Percentiles rank a stretch among this genome's conserved stretches.
Evolutionary conservation across 169 alveolate genomes (phyloP).

Genomic region (Plasmodium relictum): DNA sequence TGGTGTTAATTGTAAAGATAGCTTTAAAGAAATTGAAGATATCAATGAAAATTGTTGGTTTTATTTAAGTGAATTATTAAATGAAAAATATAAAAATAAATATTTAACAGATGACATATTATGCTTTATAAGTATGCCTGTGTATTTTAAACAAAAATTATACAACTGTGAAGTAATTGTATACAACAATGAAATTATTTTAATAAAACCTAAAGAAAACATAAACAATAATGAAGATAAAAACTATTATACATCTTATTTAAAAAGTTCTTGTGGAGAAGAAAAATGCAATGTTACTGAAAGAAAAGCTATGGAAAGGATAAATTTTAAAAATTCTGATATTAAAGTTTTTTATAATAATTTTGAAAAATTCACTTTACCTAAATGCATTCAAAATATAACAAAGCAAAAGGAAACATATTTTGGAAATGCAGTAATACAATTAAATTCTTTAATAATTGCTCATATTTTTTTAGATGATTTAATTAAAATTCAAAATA

Average conservation of each 20-base stretch:
- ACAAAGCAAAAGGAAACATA: conserved; percentile 73
- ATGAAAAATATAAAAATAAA: conserved; percentile 24
- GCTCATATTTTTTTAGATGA: conserved; percentile 56
- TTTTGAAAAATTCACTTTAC: conserved; percentile 25
- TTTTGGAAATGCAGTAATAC: conserved; percentile 39
- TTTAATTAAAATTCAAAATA: conserved; percentile 24
- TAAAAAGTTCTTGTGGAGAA: not conserved
- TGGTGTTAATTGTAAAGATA: conserved; percentile 69
- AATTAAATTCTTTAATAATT: not conserved
- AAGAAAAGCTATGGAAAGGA: not conserved
- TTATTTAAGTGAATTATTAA: conserved; percentile 41
- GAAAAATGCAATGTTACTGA: not conserved
- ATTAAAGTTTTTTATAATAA: conserved; percentile 1
- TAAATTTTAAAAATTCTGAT: conserved; percentile 3
- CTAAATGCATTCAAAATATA: conserved; percentile 39
- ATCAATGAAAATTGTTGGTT: conserved; percentile 68
- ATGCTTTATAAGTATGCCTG: conserved; percentile 77
- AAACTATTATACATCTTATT: conserved; percentile 25
- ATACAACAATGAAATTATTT: conserved; percentile 57
- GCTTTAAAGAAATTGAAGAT: conserved; percentile 74
- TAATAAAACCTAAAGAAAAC: conserved; percentile 53
- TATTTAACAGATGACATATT: conserved; percentile 29
- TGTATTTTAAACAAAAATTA: conserved; percentile 46
- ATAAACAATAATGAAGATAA: conserved; percentile 29
- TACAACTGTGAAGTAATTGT: conserved; percentile 54